Base-by-base conservation (phyloP, 805 yeast species). In the Candida yuanshanica region DNA sequence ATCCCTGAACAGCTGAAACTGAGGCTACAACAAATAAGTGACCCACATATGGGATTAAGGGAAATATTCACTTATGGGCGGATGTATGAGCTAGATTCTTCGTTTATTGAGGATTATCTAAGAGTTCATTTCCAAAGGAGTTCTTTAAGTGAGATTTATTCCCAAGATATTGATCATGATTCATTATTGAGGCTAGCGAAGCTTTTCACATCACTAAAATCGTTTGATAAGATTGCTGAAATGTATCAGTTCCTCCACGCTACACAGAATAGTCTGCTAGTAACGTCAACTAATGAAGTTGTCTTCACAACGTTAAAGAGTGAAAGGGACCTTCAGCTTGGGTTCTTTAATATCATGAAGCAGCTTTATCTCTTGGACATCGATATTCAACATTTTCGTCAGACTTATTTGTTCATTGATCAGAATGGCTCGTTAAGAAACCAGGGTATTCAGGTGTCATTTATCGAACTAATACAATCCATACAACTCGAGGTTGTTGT, bases 11-110 rank as follows among this genome's bases (percentile, higher is more conserved):
- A 33, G 1, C 33, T 51, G 11, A 21, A 27, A 7, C 4, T 4
- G 1, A 27, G 31, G 9, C 23, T 50, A 14, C 16, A 35, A 4
- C 35, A 33, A 7, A 33, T 44, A 2, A 47, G 51, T 20, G 58
- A 53, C 35, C 32, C 44, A 1, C 58, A 53, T 39, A 39, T 45
- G 13, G 46, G 44, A n/a, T 35, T 53, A 4, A 38, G 39, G 6
- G 33, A 37, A 3, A 13, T 53, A 16, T 32, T 53, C 14, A 22
- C 29, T 11, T 45, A 42, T 29, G 35, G 40, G 11, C 39, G 46
- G 4, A 46, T 46, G 1, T 29, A 47, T 7, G 44, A 44, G 8
- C 21, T 53, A 7, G 41, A 39, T 24, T 31, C 35, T 10, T 33
- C n/a, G 12, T 38, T 39, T 7, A 27, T 52, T 11, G 49, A 44